These are phyloP conservation scores for Elsinoe arachidis DNA, from an alignment of 2,329 filamentous ascomycete species.

Conservation along the genomic window DNA sequence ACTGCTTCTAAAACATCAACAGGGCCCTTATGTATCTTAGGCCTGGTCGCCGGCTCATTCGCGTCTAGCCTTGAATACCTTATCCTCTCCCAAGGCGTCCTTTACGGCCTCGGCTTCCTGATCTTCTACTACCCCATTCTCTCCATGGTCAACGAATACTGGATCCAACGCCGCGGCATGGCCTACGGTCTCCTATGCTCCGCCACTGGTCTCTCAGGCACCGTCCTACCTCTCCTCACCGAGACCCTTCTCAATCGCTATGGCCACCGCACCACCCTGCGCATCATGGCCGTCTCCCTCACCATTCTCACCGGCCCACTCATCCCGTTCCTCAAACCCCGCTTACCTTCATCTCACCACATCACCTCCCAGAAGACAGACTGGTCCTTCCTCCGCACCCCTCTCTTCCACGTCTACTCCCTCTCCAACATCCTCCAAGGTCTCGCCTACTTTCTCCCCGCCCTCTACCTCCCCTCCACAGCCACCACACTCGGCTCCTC, in stretches of 20 bases:
- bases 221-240: slow-evolving; percentile 20
- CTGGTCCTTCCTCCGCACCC: slow-evolving; percentile 25
- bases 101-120: slow-evolving; percentile 52
- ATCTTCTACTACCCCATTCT: slow-evolving; percentile 25
- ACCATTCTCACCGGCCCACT: slow-evolving; percentile 27
- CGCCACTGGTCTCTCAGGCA: slow-evolving; percentile 21
- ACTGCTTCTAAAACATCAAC: background rate
- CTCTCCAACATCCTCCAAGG: slow-evolving; percentile 30
- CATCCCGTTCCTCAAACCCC: slow-evolving; percentile 27
- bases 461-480: slow-evolving; percentile 32
- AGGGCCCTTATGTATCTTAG: slow-evolving; percentile 19
- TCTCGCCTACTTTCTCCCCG: slow-evolving; percentile 33
- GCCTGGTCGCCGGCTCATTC: slow-evolving; percentile 31
- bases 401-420: slow-evolving; percentile 28
- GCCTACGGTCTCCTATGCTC: slow-evolving; percentile 22
- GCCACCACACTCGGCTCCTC: slow-evolving; percentile 24
- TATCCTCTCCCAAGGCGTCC: slow-evolving; percentile 52
- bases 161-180: slow-evolving; percentile 21
- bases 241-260: slow-evolving; percentile 19
- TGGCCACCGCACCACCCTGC: slow-evolving; percentile 21
- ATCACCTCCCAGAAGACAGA: slow-evolving; percentile 18
- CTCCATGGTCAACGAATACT: slow-evolving; percentile 26
- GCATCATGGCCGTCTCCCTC: slow-evolving; percentile 19
- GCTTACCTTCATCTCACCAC: slow-evolving; percentile 24
- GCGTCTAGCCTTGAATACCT: slow-evolving; percentile 46